Evolutionary conservation across 164 flowering plant species (phyloP), one percentile per base, ranked within the genome.

Genomic region (Houttuynia cordata): DNA sequence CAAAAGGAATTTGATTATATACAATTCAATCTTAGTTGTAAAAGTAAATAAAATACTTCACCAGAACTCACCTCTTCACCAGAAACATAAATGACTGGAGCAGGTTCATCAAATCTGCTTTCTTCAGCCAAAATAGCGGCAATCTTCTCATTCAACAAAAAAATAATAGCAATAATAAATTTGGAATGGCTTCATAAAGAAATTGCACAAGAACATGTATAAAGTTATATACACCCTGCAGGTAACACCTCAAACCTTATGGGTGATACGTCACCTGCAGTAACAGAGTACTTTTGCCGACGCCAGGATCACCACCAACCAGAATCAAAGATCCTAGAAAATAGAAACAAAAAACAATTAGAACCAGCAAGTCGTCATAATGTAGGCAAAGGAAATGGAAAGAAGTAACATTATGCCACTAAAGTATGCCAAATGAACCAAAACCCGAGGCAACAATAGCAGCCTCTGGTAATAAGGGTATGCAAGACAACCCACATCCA

Each of bases 301-400:
- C 88, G 65, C 99, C 99, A 63, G 97, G 99, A 79, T 94, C 99
- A 61, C 99, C 97, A 56, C 99, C 99, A 68, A 94, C 73, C 73
- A 94, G 79, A 67, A 85, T 76, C 75, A 94, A 71, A 64, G 93
- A 94, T 54, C 99, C 99, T 93, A 68, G 37, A 30, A 30, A 30
- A 30, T 6, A 56, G 37, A 30, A 30, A 30, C 37, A 30, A 30
- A 30, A 30, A 30, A 2, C 37, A 30, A 30, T 30, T 2, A 30
- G 2, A 30, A 30, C 6, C 37, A 30, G 37, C 37, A 30, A 30
- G 37, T 6, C 4, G 37, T 30, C 37, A 30, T 30, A 30, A 30
- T 6, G 6, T 30, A 30, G 2, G 37, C 37, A 30, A 30, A 30
- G 37, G 37, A 30, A 30, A 30, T 2, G 37, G 37, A 30, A 6